A percentile compares a stretch with the other conserved stretches of the same genome.
phyloP scores from a whole-genome alignment of 2,329 filamentous ascomycete species.

The Calonectria leucothoes region DNA sequence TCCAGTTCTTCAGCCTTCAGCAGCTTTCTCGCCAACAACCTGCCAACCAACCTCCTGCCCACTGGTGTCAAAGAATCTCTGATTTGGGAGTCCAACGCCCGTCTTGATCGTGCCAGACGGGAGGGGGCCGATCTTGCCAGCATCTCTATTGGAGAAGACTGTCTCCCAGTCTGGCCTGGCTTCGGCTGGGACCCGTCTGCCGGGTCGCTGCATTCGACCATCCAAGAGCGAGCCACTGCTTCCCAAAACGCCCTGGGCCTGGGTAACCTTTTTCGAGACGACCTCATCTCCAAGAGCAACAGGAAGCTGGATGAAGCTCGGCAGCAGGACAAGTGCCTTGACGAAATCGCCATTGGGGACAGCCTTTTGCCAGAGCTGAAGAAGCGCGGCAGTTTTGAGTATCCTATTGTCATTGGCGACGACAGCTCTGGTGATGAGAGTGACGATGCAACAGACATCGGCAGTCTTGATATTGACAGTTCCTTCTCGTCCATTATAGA shows the following conservation, averaged over 20 bases:
- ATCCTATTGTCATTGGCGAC: background rate
- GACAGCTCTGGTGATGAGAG: background rate
- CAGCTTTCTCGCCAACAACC: slow-evolving; percentile 23
- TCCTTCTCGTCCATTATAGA: background rate
- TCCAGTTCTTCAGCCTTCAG: background rate
- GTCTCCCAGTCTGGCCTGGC: slow-evolving; percentile 44
- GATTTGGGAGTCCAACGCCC: slow-evolving; percentile 34
- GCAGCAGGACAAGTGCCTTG: slow-evolving; percentile 30
- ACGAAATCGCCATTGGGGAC: slow-evolving; percentile 38
- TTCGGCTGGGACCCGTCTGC: slow-evolving; percentile 38
- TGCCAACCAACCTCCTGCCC: slow-evolving; percentile 39
- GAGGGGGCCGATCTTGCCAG: slow-evolving; percentile 27
- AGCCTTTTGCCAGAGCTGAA: slow-evolving; percentile 44
- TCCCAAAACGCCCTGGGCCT: slow-evolving; percentile 30
- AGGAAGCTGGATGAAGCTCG: slow-evolving; percentile 40
- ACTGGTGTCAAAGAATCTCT: slow-evolving; percentile 34
- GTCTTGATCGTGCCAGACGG: slow-evolving; percentile 35
- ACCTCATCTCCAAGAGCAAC: slow-evolving; percentile 43
- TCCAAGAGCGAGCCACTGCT: slow-evolving; percentile 40
- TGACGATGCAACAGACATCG: background rate
- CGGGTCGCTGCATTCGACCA: slow-evolving; percentile 36
- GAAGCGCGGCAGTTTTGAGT: background rate
- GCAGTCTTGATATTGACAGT: background rate
- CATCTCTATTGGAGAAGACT: slow-evolving; percentile 43
- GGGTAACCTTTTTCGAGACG: slow-evolving; percentile 29